phyloP scores from a whole-genome alignment of 2,329 filamentous ascomycete species.

The Talaromyces sp. region DNA sequence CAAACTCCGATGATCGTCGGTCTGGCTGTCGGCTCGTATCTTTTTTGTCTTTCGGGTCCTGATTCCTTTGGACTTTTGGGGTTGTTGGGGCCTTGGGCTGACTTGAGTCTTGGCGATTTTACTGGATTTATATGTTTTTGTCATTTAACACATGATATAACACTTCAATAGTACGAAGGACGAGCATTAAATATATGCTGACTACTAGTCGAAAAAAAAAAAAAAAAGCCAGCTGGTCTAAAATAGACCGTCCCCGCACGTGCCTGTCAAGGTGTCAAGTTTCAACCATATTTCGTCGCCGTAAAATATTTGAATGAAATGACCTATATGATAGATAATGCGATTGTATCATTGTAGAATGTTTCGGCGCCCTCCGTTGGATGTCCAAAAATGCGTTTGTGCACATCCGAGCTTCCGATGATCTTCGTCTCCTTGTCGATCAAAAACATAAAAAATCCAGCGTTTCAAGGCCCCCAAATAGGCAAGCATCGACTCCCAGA shows the following conservation, averaged over 20 bases:
- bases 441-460: not conserved
- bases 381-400: too few relatives aligned
- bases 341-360: too few relatives aligned
- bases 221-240: not conserved
- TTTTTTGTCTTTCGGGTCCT: not conserved
- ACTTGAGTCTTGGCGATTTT: too few relatives aligned
- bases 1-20: not conserved
- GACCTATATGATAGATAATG: too few relatives aligned
- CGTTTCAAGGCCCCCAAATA: not conserved
- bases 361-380: too few relatives aligned
- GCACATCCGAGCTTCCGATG: not conserved
- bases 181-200: not conserved
- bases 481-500: not conserved
- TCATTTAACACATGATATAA: too few relatives aligned
- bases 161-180: too few relatives aligned
- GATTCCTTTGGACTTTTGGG: too few relatives aligned
- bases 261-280: not conserved
- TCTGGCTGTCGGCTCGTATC: not conserved
- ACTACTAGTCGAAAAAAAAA: not conserved
- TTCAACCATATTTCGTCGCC: not conserved
- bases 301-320: too few relatives aligned
- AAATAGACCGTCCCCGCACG: not conserved
- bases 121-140: too few relatives aligned
- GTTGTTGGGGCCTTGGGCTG: too few relatives aligned
- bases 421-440: not conserved